Evolutionary conservation across 306 rosid species (phyloP).

Genomic region (Ochetophila trinervis): DNA sequence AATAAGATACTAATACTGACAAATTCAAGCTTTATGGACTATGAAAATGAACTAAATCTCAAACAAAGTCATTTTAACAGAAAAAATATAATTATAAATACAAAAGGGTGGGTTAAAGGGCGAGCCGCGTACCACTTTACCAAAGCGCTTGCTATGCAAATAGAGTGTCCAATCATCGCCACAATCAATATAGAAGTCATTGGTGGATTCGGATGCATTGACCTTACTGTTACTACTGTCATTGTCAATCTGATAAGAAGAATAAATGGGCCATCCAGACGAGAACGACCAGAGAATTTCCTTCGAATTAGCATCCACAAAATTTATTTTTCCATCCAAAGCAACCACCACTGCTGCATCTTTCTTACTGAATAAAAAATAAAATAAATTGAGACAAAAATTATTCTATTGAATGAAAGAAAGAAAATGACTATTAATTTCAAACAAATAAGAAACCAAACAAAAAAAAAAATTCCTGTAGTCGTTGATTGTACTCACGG

Average conservation of each 20-base stretch:
- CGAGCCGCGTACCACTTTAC: slow-evolving; percentile 1
- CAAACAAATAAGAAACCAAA: not conserved
- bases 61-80: not conserved
- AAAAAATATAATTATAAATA: not conserved
- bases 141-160: slow-evolving; percentile 3
- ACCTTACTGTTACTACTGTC: not conserved
- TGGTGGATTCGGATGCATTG: not conserved
- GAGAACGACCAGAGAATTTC: slow-evolving; percentile 18
- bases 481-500: slow-evolving; percentile 10
- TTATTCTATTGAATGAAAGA: not conserved
- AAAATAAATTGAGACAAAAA: not conserved
- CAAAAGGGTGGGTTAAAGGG: not conserved
- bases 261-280: slow-evolving; percentile 20
- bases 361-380: slow-evolving; percentile 6
- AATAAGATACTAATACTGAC: not conserved
- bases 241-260: slow-evolving; percentile 20
- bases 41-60: not conserved
- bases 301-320: slow-evolving; percentile 1
- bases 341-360: slow-evolving; percentile 17
- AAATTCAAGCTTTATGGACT: not conserved
- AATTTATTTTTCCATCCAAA: slow-evolving; percentile 20
- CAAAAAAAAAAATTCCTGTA: not conserved
- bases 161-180: slow-evolving; percentile 26
- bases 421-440: not conserved
- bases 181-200: slow-evolving; percentile 16